These are phyloP conservation scores for Helicocarpus griseus DNA, from an alignment of 2,329 filamentous ascomycete genomes.

Conservation along the genomic window DNA sequence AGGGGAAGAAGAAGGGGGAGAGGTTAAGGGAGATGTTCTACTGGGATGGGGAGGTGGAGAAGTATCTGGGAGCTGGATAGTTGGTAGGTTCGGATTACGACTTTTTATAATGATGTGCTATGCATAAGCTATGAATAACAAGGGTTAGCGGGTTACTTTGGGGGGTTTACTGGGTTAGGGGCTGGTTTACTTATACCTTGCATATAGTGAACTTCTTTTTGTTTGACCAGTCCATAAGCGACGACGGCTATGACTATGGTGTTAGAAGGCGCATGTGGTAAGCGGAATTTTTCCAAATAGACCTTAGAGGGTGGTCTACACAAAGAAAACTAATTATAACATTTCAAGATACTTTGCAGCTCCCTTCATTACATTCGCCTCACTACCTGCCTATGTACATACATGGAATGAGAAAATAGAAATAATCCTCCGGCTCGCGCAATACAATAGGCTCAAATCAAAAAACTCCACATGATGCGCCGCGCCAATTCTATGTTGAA, in stretches of 20 bases:
- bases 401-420: neutral
- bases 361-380: neutral
- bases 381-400: neutral
- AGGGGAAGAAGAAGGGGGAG: slow-evolving; percentile 54
- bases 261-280: neutral
- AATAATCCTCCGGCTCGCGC: too few species aligned
- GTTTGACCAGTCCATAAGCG: too few species aligned
- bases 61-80: slow-evolving; percentile 54
- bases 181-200: too few species aligned
- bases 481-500: slow-evolving; percentile 2
- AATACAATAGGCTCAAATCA: neutral
- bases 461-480: neutral
- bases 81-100: too few species aligned
- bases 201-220: too few species aligned
- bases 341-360: neutral
- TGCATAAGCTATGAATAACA: neutral
- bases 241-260: neutral
- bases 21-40: slow-evolving; percentile 63
- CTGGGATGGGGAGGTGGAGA: slow-evolving; percentile 62
- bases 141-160: neutral
- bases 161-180: neutral
- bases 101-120: neutral
- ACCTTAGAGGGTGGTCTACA: too few species aligned
- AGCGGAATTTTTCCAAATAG: neutral
- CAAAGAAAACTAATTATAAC: neutral